phyloP scores from a whole-genome alignment of 345 rosid species.

The Citrus glauca region DNA sequence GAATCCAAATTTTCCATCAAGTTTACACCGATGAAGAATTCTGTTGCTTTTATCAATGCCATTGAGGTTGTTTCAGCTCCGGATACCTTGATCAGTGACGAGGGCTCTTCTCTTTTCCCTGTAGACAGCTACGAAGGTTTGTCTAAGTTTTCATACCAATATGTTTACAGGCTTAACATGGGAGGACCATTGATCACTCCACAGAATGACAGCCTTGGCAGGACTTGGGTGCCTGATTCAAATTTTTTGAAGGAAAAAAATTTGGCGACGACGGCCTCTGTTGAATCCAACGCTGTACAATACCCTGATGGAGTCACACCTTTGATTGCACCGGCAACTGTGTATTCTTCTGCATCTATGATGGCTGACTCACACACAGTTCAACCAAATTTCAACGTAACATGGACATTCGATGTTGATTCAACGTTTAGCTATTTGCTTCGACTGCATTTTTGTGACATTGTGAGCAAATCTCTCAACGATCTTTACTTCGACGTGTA shows the following conservation, averaged over 20 bases:
- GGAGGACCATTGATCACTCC: constrained; percentile 69
- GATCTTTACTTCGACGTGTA: constrained; percentile 73
- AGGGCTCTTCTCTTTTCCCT: constrained; percentile 53
- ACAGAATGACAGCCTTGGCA: constrained; percentile 49
- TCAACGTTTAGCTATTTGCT: constrained; percentile 49
- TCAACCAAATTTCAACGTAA: constrained; percentile 52
- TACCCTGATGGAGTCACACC: constrained; percentile 50
- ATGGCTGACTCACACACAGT: constrained; percentile 53
- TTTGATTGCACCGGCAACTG: constrained; percentile 57
- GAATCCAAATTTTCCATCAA: constrained; percentile 47
- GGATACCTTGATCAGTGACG: constrained; percentile 47
- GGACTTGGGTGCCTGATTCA: constrained; percentile 59
- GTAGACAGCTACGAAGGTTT: constrained; percentile 39
- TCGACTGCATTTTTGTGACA: constrained; percentile 77
- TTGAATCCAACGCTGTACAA: constrained; percentile 40
- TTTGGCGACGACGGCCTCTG: constrained; percentile 31
- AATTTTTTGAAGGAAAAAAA: constrained; percentile 41
- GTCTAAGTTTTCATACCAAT: constrained; percentile 41
- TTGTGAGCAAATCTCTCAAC: constrained; percentile 65
- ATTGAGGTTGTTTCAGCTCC: constrained; percentile 79
- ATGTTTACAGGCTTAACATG: constrained; percentile 62
- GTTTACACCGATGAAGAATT: constrained; percentile 47
- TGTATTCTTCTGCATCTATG: constrained; percentile 57
- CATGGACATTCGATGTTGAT: constrained; percentile 64
- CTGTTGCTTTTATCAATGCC: constrained; percentile 68